Evolutionary conservation across 2,329 filamentous ascomycete species (phyloP), one percentile per base, ranked within the genome.

Genomic region (Aspergillus sp.): DNA sequence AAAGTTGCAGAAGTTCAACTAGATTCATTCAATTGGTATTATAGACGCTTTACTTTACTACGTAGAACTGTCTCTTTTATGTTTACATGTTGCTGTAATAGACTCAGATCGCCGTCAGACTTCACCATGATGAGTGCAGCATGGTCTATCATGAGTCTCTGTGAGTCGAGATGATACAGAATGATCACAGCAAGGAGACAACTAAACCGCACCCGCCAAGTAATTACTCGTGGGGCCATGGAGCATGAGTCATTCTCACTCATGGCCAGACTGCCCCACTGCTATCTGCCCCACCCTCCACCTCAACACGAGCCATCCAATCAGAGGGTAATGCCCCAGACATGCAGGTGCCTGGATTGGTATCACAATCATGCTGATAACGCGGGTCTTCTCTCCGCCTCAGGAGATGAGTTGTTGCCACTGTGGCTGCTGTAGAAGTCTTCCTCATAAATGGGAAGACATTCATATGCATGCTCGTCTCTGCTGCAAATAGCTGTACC

Each of bases 181-280:
- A 47, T 47, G 39, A 55, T 21, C 32, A 17, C 15, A 15, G 28
- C 25, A 17, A 3, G 0, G 0, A n/a, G 15, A 8, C 21, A 4
- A 10, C 41, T 55, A 55, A 55, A 55, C 10, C 8, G 13, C 39
- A 30, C 53, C 53, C 53, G 39, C 53, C 53, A 28, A 55, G 41
- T 5, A 10, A 21, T 3, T 17, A 5, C 19, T 9, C 13, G 13
- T 39, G 38, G 21, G 6, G 47, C 51, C 23, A 39, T 28, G 15
- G 5, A 49, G 45, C 41, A 59, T 59, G 57, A 59, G n/a, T 59
- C 57, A 59, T 59, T 53, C 15, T 59, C 28, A 41, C 12, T 55
- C 50, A 59, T 49, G 41, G 41, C 41, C 41, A 45, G 3, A 45
- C 5, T 21, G 10, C 19, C 19, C 41, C 41, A 36, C 41, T 13